Evolutionary conservation across 768 basidiomycete species (phyloP).

Genomic region (Pholiota microspora): DNA sequence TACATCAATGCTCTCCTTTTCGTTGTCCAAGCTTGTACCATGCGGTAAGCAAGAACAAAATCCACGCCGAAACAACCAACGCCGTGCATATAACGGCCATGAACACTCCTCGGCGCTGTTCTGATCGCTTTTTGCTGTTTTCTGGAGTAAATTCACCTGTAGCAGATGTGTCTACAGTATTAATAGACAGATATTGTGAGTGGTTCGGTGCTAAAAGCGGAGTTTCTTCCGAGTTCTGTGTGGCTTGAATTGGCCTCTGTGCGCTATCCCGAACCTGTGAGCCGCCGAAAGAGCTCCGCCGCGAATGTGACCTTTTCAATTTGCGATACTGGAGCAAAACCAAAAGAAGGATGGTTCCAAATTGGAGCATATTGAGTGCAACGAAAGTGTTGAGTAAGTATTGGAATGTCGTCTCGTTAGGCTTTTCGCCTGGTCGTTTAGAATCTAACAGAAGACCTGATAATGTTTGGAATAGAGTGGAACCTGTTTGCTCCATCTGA

Average conservation of each 20-base stretch:
- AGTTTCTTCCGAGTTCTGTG: constrained; percentile 15
- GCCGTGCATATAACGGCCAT: constrained; percentile 41
- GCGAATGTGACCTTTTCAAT: constrained; percentile 6
- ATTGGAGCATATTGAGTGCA: constrained; percentile 54
- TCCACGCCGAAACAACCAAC: constrained; percentile 55
- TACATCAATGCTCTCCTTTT: constrained; percentile 10
- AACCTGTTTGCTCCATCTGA: constrained; percentile 74
- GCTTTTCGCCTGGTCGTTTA: constrained; percentile 24
- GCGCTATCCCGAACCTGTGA: background rate
- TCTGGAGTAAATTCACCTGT: background rate
- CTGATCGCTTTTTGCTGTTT: constrained; percentile 18
- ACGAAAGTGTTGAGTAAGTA: constrained; percentile 57
- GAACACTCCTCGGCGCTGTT: constrained; percentile 47
- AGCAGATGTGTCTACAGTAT: background rate
- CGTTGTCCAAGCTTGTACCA: constrained; percentile 47
- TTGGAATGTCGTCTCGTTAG: constrained; percentile 40
- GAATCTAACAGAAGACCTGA: constrained; percentile 68
- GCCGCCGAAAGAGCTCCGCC: background rate
- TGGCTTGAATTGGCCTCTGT: background rate
- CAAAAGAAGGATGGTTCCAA: constrained; percentile 48
- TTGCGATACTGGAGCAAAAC: constrained; percentile 45
- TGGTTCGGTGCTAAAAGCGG: constrained; percentile 5
- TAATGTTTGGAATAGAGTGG: constrained; percentile 69
- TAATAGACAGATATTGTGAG: background rate
- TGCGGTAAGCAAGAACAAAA: constrained; percentile 61